Conservation (phyloP, 1,139 yeast genomes). For the Yamadazyma dushanensis region DNA sequence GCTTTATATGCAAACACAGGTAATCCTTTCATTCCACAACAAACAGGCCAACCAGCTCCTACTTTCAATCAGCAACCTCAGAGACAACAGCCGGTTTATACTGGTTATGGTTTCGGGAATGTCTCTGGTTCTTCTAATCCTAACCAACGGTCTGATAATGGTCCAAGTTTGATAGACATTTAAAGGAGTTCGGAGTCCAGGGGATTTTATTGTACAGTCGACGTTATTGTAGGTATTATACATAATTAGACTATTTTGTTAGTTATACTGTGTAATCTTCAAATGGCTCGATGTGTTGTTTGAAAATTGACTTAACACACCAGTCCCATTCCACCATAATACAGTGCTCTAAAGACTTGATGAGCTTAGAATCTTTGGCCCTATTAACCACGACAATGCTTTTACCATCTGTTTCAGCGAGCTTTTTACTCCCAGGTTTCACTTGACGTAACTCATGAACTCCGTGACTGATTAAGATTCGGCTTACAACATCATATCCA, state of each 20-base stretch:
- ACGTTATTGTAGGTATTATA: slow-evolving; percentile 1
- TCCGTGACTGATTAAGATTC: slow-evolving; percentile 71
- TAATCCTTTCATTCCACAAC: slow-evolving; percentile 84
- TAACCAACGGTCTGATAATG: slow-evolving; percentile 35
- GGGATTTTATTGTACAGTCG: neutral
- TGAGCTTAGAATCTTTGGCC: slow-evolving; percentile 45
- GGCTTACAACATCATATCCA: slow-evolving; percentile 58
- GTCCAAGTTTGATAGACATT: slow-evolving; percentile 52
- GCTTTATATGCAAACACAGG: slow-evolving; percentile 49
- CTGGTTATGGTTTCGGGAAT: slow-evolving; percentile 95
- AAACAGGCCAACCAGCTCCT: slow-evolving; percentile 43
- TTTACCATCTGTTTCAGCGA: slow-evolving; percentile 17
- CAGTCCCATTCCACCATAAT: slow-evolving; percentile 65
- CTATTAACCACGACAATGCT: slow-evolving; percentile 37
- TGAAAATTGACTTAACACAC: slow-evolving; percentile 62
- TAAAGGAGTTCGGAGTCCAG: slow-evolving; percentile 15
- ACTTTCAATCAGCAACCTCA: slow-evolving; percentile 16
- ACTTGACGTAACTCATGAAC: slow-evolving; percentile 31
- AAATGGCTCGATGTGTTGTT: slow-evolving; percentile 34
- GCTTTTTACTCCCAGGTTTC: slow-evolving; percentile 11
- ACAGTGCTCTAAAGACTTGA: slow-evolving; percentile 34
- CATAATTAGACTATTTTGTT: neutral
- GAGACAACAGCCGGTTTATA: slow-evolving; percentile 49
- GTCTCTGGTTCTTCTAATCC: slow-evolving; percentile 21
- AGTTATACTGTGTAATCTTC: slow-evolving; percentile 19